Evolutionary conservation across 2,329 filamentous ascomycete genomes (phyloP), one percentile per base, ranked within the genome.

Genomic region (Fusarium euwallaceae): DNA sequence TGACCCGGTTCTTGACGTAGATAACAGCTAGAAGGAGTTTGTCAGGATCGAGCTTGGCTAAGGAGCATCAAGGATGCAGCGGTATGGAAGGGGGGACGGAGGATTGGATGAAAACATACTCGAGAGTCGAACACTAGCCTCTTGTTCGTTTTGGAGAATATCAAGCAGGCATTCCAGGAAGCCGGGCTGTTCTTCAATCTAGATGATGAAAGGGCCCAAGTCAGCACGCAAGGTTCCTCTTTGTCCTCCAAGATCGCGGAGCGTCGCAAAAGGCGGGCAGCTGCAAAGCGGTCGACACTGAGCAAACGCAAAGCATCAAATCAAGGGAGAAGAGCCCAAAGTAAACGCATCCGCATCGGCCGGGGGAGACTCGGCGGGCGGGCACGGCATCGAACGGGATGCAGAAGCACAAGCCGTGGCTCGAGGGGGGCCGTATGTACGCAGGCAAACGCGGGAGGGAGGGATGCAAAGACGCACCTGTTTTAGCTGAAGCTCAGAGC

Each of bases 1-100:
- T 96, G 83, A 98, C 93, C 82, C 95, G 93, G 86, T 99, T 98
- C 87, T 99, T 99, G 83, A 98, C 91, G 86, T 98, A 99, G 79
- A 99, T 94, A 81, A 96, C 95, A 81, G 95, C 96, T 98, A 84
- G 71, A 62, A 55, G 9, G 22, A 48, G 9, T 71, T 76, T 66
- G 76, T 76, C 58, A 66, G 71, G 43, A 39, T 56, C 69, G 60
- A 48, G 63, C 37, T 56, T 55, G 51, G 41, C 55, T 76, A 80
- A 79, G 75, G 78, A 74, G 71, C 72, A 75, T 48, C 39, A 71
- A 78, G 70, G 72, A 77, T 75, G 22, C 53, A 59, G 39, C 60
- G 61, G 55, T 32, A 59, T 62, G 61, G 72, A 63, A 70, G 77
- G 64, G 59, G 51, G 27, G 17, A 60, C 11, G 20, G 17, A 24